Base-by-base conservation (phyloP, 192 early-diverging fungal genomes). In the Podila minutissima region DNA sequence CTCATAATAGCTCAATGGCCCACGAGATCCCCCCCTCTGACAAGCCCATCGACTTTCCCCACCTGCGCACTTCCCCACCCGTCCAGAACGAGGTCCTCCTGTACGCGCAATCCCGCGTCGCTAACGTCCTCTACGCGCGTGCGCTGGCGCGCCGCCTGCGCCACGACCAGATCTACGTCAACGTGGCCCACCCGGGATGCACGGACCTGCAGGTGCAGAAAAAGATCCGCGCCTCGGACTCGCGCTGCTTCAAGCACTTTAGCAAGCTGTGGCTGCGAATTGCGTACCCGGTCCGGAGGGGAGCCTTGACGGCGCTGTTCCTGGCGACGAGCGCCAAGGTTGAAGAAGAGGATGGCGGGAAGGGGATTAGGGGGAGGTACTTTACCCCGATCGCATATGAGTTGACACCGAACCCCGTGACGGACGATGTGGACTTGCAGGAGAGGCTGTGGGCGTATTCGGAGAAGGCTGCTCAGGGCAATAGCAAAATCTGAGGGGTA, bases 91-190 rank as follows among this genome's bases (percentile, higher is more conserved):
- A 28, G 26, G 33, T 51, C 13, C 66, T 29, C 12, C 63, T 29
- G 10, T 87, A 87, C 63, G 86, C 86, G 0, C 86, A 88, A 49
- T 88, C 86, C 17, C 88, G 86, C 41, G 72, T 87, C 12, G 84
- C 86, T 20, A 87, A 87, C 60, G 49, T 87, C n/a, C 69, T 87
- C 15, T 85, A 88, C 60, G 63, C 77, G 10, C 63, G 65, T 10
- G 71, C 60, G 4, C 26, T 77, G 29, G 74, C 75, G 26, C 71
- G 59, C 3, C 74, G 74, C 5, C 22, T 51, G 31, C 73, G 38
- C 12, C 33, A 65, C 17, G 41, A 73, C n/a, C 53, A 29, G 10
- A 68, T 66, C 10, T 64, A 12, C 12, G 29, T 67, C 51, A 67
- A 67, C 33, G 35, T 33, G 29, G 49, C 32, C 32, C 65, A 67